Evolutionary conservation across 257 asterid species (phyloP).

Genomic region (Voacanga thouarsii): DNA sequence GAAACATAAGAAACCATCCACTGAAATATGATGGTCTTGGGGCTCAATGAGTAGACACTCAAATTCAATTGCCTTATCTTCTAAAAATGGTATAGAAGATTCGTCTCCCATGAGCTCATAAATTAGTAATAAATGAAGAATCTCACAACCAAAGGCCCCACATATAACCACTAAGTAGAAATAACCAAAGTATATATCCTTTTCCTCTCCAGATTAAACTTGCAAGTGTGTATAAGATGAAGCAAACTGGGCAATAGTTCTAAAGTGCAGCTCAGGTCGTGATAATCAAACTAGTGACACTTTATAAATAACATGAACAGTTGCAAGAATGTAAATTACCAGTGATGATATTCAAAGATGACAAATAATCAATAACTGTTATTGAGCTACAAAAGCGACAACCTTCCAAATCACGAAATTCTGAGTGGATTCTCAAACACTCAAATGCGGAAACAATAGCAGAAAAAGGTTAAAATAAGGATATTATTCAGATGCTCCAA

Average conservation of each 20-base stretch:
- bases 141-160: constrained; percentile 16
- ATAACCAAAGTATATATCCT: not conserved
- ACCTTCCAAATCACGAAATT: not conserved
- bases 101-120: constrained; percentile 68
- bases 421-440: not conserved
- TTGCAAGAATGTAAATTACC: constrained; percentile 6
- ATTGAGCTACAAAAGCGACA: not conserved
- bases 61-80: constrained; percentile 64
- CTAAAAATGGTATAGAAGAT: constrained; percentile 46
- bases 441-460: not conserved
- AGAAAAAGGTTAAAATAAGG: not conserved
- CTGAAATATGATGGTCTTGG: constrained; percentile 54
- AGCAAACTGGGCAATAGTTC: not conserved
- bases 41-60: constrained; percentile 59
- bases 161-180: not conserved
- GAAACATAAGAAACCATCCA: constrained; percentile 61
- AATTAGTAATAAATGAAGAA: constrained; percentile 21
- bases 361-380: not conserved
- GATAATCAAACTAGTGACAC: not conserved
- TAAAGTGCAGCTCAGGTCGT: not conserved
- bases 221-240: not conserved
- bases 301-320: not conserved
- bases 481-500: not conserved
- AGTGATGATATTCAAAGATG: not conserved
- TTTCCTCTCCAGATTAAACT: not conserved